Conservation (phyloP, 768 basidiomycete species). For the Psilocybe azurescens region DNA sequence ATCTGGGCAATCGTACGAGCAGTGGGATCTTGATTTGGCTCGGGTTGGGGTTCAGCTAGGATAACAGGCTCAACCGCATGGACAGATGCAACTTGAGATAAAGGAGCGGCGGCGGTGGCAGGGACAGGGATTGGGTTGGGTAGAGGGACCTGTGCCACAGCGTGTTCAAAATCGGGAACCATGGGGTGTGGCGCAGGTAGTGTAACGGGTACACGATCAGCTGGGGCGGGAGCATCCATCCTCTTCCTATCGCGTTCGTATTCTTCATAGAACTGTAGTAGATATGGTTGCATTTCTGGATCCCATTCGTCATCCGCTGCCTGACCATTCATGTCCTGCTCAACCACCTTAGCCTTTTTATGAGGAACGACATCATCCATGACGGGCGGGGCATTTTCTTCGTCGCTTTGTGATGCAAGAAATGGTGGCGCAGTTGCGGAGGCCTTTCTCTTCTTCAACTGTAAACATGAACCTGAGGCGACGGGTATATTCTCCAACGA, state of each 20-base stretch:
- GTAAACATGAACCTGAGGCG: slow-evolving; percentile 19
- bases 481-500: slow-evolving; percentile 18
- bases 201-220: background rate
- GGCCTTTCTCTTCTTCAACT: slow-evolving; percentile 8
- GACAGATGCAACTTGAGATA: slow-evolving; percentile 5
- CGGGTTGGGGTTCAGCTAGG: slow-evolving; percentile 8
- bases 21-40: slow-evolving; percentile 18
- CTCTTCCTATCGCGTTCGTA: background rate
- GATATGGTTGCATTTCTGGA: slow-evolving; percentile 9
- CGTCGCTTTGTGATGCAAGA: slow-evolving; percentile 33
- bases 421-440: slow-evolving; percentile 33
- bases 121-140: background rate
- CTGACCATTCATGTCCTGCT: slow-evolving; percentile 1
- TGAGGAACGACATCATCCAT: background rate
- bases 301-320: slow-evolving; percentile 2
- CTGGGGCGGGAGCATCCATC: background rate
- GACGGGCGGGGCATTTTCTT: slow-evolving; percentile 38
- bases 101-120: slow-evolving; percentile 10
- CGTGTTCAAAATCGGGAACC: background rate
- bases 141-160: background rate
- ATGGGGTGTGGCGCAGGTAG: background rate
- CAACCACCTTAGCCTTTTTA: slow-evolving; percentile 7
- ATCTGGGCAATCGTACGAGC: slow-evolving; percentile 47
- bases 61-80: slow-evolving; percentile 18
- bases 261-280: background rate